Conservation (phyloP, 2,329 filamentous ascomycete species). For the Sporothrix protearum region DNA sequence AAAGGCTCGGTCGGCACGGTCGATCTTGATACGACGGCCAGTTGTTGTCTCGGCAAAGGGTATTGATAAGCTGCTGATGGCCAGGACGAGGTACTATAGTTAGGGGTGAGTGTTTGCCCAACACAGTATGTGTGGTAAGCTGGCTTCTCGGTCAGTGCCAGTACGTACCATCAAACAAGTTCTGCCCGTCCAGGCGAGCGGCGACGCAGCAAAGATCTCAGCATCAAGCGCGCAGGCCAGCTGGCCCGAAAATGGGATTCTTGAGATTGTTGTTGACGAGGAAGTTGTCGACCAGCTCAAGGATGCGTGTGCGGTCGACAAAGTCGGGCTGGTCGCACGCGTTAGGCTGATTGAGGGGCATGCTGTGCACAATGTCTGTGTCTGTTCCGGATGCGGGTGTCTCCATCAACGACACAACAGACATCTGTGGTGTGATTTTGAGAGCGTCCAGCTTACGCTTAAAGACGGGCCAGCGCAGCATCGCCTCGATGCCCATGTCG, state of each 20-base stretch:
- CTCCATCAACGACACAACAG: constrained; percentile 4
- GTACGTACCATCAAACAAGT: constrained; percentile 35
- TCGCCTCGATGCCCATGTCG: constrained; percentile 24
- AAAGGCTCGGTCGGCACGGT: constrained; percentile 38
- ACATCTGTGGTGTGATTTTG: neutral
- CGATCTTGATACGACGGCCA: constrained; percentile 29
- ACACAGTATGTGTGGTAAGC: too few species aligned
- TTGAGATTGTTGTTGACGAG: constrained; percentile 45
- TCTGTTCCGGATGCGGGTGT: neutral
- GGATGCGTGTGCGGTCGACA: neutral
- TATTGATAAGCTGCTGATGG: neutral
- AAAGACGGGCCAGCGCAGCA: constrained; percentile 23
- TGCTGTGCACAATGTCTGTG: neutral
- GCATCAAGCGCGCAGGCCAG: constrained; percentile 40
- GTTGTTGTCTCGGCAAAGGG: constrained; percentile 3
- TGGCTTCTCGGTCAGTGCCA: neutral
- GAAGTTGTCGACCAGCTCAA: constrained; percentile 24
- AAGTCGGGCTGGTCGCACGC: neutral
- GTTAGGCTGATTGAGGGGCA: neutral
- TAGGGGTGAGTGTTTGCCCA: neutral
- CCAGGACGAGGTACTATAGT: neutral
- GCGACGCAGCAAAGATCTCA: constrained; percentile 33
- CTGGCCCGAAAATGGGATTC: constrained; percentile 50
- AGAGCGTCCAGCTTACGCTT: constrained; percentile 8
- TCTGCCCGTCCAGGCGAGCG: constrained; percentile 45